Evolutionary conservation across 1,139 yeast genomes (phyloP).

Genomic region (Casaregolazyma suthepensis): DNA sequence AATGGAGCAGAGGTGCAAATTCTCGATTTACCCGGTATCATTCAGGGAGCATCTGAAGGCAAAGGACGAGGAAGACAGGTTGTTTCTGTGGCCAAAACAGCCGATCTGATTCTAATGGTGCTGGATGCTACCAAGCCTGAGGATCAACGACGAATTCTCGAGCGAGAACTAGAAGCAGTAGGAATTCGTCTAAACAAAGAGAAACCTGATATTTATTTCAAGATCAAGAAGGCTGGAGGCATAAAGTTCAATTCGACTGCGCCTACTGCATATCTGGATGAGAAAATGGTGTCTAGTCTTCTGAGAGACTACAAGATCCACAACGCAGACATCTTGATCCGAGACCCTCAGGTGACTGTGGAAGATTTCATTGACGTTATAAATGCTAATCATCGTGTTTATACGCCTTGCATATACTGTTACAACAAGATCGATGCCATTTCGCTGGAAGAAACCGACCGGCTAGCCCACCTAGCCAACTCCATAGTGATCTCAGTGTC

Average conservation of each 20-base stretch:
- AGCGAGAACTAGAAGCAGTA: conserved; percentile 84
- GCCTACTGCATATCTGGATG: conserved; percentile 79
- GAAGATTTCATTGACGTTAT: conserved; percentile 93
- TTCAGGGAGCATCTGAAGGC: conserved; percentile 95
- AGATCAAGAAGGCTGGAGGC: conserved; percentile 84
- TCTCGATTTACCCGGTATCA: conserved; percentile 94
- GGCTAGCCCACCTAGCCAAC: conserved; percentile 85
- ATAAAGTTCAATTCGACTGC: conserved; percentile 72
- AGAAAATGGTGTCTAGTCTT: conserved; percentile 68
- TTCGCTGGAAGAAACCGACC: conserved; percentile 87
- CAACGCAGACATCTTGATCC: conserved; percentile 84
- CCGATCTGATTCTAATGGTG: conserved; percentile 88
- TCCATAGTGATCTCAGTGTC: conserved; percentile 94
- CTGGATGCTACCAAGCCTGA: conserved; percentile 91
- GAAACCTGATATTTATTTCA: conserved; percentile 75
- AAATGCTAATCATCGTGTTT: conserved; percentile 79
- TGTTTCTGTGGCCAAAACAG: conserved; percentile 91
- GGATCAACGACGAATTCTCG: conserved; percentile 81
- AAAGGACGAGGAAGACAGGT: conserved; percentile 98
- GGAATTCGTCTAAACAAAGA: conserved; percentile 83
- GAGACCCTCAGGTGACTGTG: conserved; percentile 84
- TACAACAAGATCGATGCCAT: conserved; percentile 96
- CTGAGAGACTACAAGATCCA: conserved; percentile 84
- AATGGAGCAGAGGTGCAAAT: conserved; percentile 97
- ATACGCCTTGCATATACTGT: conserved; percentile 86